phyloP scores from a whole-genome alignment of 1,139 yeast species.

The Yamadazyma jaroonii region DNA sequence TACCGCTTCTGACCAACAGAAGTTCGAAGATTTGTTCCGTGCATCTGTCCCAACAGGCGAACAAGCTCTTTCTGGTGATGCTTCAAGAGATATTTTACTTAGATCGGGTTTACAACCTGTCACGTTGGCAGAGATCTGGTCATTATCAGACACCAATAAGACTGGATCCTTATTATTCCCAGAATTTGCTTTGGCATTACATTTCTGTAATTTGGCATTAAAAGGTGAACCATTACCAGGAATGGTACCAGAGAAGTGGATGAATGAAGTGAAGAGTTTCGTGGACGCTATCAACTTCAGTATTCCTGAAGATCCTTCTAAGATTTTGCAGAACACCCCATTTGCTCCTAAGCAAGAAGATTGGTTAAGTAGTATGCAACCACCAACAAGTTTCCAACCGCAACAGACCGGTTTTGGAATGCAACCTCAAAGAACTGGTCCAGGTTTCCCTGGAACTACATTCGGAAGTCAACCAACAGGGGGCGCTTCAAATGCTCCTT shows the following conservation, averaged over 20 bases:
- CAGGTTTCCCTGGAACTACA: slow-evolving; percentile 3
- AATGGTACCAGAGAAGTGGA: slow-evolving; percentile 66
- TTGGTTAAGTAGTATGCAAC: slow-evolving; percentile 28
- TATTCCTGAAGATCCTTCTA: slow-evolving; percentile 58
- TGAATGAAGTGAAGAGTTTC: slow-evolving; percentile 80
- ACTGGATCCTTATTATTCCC: slow-evolving; percentile 88
- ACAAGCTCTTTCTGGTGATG: slow-evolving; percentile 69
- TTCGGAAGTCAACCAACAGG: slow-evolving; percentile 1
- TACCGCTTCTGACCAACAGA: slow-evolving; percentile 78
- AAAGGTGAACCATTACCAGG: slow-evolving; percentile 78
- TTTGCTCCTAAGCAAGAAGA: slow-evolving; percentile 35
- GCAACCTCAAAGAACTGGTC: slow-evolving; percentile 5
- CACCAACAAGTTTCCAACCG: slow-evolving; percentile 27
- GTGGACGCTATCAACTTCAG: slow-evolving; percentile 85
- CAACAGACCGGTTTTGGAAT: slow-evolving; percentile 25
- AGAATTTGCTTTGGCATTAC: slow-evolving; percentile 91
- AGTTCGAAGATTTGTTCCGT: slow-evolving; percentile 79
- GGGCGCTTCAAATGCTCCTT: slow-evolving; percentile 17
- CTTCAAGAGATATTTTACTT: slow-evolving; percentile 76
- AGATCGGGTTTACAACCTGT: slow-evolving; percentile 78
- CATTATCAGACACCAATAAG: slow-evolving; percentile 80
- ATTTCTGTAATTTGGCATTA: slow-evolving; percentile 74
- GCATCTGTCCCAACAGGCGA: slow-evolving; percentile 78
- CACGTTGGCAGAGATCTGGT: slow-evolving; percentile 86
- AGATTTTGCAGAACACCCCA: slow-evolving; percentile 45